Conservation (phyloP, 257 asterid species). For the Solanum neorickii region DNA sequence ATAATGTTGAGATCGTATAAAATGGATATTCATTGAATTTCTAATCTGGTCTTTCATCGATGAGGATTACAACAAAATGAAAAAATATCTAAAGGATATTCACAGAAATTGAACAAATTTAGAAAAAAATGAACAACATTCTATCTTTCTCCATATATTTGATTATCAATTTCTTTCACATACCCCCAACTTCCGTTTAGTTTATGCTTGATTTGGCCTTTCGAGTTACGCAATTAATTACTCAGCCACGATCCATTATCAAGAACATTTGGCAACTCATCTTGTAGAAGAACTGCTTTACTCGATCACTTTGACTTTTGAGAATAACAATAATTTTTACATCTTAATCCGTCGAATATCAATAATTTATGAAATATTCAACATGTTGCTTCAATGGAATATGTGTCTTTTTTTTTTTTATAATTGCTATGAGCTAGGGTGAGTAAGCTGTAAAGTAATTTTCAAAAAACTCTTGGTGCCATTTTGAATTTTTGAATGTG, state of each 20-base stretch:
- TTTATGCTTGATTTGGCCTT: background rate
- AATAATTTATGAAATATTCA: background rate
- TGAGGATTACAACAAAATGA: background rate
- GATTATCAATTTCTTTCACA: background rate
- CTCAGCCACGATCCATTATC: background rate
- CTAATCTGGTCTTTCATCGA: background rate
- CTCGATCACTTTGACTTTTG: background rate
- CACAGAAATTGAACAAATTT: background rate
- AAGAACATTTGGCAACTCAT: background rate
- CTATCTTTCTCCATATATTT: background rate
- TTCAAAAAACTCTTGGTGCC: background rate
- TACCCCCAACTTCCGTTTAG: background rate
- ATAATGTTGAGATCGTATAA: background rate
- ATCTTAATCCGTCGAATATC: background rate
- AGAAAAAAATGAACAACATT: background rate
- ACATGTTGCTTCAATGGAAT: fast-evolving
- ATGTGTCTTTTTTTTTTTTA: background rate
- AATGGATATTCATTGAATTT: no score
- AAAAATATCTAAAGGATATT: background rate
- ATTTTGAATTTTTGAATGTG: background rate
- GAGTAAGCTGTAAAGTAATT: no score
- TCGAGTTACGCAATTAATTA: background rate
- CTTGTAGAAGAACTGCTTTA: background rate
- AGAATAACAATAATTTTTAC: background rate
- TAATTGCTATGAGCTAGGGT: background rate